Evolutionary conservation across 495 filamentous ascomycete species (phyloP), one percentile per base, ranked within the genome.

Genomic region (Mycothermus thermophilus): DNA sequence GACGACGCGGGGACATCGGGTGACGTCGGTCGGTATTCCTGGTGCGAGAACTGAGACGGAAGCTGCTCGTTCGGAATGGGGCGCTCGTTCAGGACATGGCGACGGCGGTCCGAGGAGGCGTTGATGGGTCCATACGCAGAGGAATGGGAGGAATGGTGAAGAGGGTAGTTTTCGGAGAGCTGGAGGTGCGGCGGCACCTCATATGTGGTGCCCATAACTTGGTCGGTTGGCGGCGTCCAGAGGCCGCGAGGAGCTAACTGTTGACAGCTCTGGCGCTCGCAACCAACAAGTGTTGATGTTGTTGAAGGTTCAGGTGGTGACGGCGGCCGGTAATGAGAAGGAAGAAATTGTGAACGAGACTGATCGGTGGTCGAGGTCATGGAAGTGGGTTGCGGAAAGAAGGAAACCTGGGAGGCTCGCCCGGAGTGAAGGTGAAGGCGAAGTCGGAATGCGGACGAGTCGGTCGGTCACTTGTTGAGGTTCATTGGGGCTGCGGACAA

Each of bases 201-300:
- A 37, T 64, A 68, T 16, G 64, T 51, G 35, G 66, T 59, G 35
- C 52, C 67, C 52, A 67, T 68, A 17, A 38, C 41, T 32, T 58
- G 58, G 46, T 71, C 66, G 35, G 51, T 43, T 6, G 68, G 67
- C 16, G 67, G 69, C 37, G 67, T 69, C 42, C 49, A 63, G 40
- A 71, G 60, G 34, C 66, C 63, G 43, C 46, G 26, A 5, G 29
- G 32, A n/a, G n/a, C n/a, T n/a, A n/a, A n/a, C n/a, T n/a, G n/a
- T n/a, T n/a, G n/a, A n/a, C n/a, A n/a, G n/a, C n/a, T n/a, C n/a
- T n/a, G n/a, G n/a, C n/a, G n/a, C n/a, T n/a, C n/a, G n/a, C n/a
- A n/a, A n/a, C n/a, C n/a, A n/a, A 12, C 22, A 23, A 9, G 14
- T 7, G 12, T 9, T 2, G 9, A 19, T 13, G 16, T 19, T 31